Evolutionary conservation across 192 early-diverging fungal genomes (phyloP), one percentile per base, ranked within the genome.

Genomic region (Haplosporangium gracile): DNA sequence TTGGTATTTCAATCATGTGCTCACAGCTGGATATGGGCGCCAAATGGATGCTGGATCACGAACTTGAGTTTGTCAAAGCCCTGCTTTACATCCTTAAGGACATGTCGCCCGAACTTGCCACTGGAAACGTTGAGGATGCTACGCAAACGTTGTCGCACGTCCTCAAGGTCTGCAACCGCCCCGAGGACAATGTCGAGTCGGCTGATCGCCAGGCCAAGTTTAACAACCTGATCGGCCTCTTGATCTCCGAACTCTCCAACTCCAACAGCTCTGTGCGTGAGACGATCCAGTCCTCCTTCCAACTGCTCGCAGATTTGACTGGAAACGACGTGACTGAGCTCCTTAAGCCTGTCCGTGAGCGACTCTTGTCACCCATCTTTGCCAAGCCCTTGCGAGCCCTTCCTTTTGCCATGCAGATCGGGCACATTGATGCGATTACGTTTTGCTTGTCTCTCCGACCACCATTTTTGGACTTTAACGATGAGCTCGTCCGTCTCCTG

Each of bases 341-440:
- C 4, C 89, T 99, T 53, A 89, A 91, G 8, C 97, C 96, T 7
- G 95, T 96, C 2, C 91, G 95, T 69, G 97, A 99, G 69, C 92
- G 94, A 5, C 90, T 99, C 26, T 88, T 99, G 36, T 89, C 89
- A 7, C 97, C 98, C 7, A 99, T 99, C 72, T 99, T 98, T 88
- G 93, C 97, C 43, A 98, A 99, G 85, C 99, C 99, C 6, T 91
- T 99, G 71, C 95, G 98, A 11, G 97, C 98, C 0, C 91, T 99
- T 39, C 97, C 99, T 0, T 95, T 97, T 88, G 93, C 96, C 65
- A 96, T 99, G 95, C 99, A 99, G 86, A 99, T 99, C 43, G 99
- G 98, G 22, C 94, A 99, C 82, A 99, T 98, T 76, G 99, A 99
- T 78, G 98, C 98, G 5, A 97, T 99, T 70, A 99, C 97, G 0